A percentile compares a stretch with the other conserved stretches of the same genome.
These are phyloP conservation scores for Blastobotrys terrestris DNA, from an alignment of 805 yeast genomes.

Conservation along the genomic window DNA sequence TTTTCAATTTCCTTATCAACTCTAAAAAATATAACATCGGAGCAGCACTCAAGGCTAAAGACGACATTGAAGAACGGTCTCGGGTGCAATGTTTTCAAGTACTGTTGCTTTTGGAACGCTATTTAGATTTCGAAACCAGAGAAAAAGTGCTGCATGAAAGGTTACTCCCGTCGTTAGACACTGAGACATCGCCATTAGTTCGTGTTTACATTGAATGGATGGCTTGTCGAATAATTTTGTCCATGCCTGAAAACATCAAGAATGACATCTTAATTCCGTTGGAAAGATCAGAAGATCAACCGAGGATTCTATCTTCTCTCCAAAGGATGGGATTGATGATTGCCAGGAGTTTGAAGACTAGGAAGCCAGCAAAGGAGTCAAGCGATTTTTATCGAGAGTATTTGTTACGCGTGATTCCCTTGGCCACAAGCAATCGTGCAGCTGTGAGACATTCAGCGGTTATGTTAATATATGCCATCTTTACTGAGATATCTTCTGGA, in stretches of 20 bases:
- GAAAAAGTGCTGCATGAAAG: conserved; percentile 23
- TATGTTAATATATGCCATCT: conserved; percentile 60
- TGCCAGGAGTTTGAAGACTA: conserved; percentile 37
- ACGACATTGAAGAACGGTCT: conserved; percentile 62
- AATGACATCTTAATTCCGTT: conserved; percentile 12
- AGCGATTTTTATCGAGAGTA: conserved; percentile 36
- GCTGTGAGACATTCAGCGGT: conserved; percentile 76
- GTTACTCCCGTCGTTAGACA: conserved; percentile 37
- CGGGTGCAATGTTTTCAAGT: conserved; percentile 56
- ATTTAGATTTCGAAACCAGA: conserved; percentile 25
- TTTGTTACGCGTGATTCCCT: conserved; percentile 52
- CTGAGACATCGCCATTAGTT: conserved; percentile 73
- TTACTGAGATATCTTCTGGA: conserved; percentile 32
- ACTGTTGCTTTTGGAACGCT: conserved; percentile 37
- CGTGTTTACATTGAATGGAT: conserved; percentile 80
- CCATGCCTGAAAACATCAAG: conserved; percentile 23
- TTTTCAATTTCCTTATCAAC: conserved; percentile 31
- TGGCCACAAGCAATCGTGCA: conserved; percentile 79
- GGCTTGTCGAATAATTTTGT: conserved; percentile 40
- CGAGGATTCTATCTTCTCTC: conserved; percentile 53
- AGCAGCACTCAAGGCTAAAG: conserved; percentile 45
- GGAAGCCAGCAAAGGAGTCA: conserved; percentile 20
- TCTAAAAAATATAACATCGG: conserved; percentile 39
- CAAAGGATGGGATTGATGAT: conserved; percentile 57
- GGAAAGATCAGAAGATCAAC: conserved; percentile 30